phyloP scores from a whole-genome alignment of 352 stramenopile genomes.

The Globisporangium mamillatum region DNA sequence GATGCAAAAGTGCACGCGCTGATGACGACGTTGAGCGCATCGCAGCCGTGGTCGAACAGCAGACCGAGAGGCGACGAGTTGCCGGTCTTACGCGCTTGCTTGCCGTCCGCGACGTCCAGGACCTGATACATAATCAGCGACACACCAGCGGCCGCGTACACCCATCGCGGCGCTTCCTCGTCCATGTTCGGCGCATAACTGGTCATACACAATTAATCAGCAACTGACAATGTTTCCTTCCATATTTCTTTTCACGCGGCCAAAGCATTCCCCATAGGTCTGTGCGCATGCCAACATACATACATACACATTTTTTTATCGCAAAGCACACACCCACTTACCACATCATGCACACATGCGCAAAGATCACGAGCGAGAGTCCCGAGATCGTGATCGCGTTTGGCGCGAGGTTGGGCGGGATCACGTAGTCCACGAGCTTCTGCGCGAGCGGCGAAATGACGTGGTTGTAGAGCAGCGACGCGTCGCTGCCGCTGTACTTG shows the following conservation, averaged over 20 bases:
- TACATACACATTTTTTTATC: not conserved
- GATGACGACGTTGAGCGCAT: conserved; percentile 81
- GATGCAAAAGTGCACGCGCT: conserved; percentile 82
- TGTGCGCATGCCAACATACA: not conserved
- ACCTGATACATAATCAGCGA: conserved; percentile 81
- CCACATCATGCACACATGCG: conserved; percentile 77
- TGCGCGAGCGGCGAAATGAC: conserved; percentile 74
- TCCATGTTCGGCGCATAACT: conserved; percentile 84
- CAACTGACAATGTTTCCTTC: not conserved
- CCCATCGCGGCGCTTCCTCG: conserved; percentile 66
- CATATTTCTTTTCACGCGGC: not conserved
- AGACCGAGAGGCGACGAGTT: conserved; percentile 84
- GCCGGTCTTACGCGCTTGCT: conserved; percentile 83
- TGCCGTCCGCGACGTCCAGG: conserved; percentile 83
- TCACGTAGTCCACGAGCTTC: conserved; percentile 71
- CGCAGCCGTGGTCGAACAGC: conserved; percentile 85
- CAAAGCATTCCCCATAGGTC: not conserved
- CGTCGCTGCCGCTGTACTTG: conserved; percentile 85
- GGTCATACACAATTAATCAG: conserved; percentile 13
- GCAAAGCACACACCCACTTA: conserved; percentile 14
- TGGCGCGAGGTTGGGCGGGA: conserved; percentile 65
- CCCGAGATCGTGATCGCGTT: conserved; percentile 85
- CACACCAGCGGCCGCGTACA: conserved; percentile 64
- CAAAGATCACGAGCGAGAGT: conserved; percentile 64
- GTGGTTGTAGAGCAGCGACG: conserved; percentile 82